phyloP scores from a whole-genome alignment of 2,329 filamentous ascomycete species.

The Curvularia lunata region DNA sequence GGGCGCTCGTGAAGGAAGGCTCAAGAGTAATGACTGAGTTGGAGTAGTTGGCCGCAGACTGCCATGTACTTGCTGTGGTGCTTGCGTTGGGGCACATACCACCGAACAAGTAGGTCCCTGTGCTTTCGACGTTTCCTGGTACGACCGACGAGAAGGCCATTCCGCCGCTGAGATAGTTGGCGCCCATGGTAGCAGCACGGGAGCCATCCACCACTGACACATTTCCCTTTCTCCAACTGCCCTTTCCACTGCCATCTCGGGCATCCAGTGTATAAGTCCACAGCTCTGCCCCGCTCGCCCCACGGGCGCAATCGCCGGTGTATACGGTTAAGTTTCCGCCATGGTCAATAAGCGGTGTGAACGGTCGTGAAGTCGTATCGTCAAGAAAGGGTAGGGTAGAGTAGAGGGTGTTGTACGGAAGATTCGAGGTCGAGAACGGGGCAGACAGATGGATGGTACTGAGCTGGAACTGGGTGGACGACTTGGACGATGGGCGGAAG shows the following conservation, averaged over 20 bases:
- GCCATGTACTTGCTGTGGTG: conserved; percentile 61
- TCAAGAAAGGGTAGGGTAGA: conserved; percentile 68
- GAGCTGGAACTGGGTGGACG: conserved; percentile 60
- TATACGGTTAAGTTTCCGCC: conserved; percentile 76
- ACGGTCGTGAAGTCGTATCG: conserved; percentile 60
- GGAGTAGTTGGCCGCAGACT: conserved; percentile 75
- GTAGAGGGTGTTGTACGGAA: conserved; percentile 58
- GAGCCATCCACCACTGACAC: conserved; percentile 45
- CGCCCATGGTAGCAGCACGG: conserved; percentile 49
- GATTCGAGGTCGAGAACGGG: conserved; percentile 57
- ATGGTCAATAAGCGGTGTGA: conserved; percentile 70
- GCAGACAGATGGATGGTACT: conserved; percentile 70
- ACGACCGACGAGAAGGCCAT: conserved; percentile 72
- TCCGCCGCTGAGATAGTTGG: conserved; percentile 65
- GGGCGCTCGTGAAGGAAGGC: conserved; percentile 51
- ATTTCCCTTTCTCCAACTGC: conserved; percentile 61
- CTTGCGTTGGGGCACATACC: conserved; percentile 76
- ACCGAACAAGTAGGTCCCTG: conserved; percentile 77
- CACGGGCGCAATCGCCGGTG: conserved; percentile 71
- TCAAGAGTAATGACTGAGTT: conserved; percentile 76
- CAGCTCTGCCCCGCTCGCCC: conserved; percentile 60
- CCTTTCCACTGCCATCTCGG: conserved; percentile 54
- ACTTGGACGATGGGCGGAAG: conserved; percentile 63
- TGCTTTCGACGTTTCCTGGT: conserved; percentile 59
- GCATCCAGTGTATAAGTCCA: conserved; percentile 70